Base-by-base conservation (phyloP, 2,329 filamentous ascomycete genomes). In the Colletotrichum lupini region DNA sequence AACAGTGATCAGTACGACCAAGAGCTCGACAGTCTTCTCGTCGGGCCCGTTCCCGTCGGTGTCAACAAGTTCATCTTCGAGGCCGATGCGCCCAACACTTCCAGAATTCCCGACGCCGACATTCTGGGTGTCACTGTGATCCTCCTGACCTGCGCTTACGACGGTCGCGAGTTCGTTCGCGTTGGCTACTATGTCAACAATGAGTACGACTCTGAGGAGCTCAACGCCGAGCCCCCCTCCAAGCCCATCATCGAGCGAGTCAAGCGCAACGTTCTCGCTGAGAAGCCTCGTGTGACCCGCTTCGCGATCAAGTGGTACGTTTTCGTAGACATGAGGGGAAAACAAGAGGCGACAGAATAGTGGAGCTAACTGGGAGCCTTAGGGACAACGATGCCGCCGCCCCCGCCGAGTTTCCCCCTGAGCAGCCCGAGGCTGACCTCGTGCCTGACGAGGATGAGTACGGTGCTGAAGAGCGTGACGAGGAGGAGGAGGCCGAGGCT, bases 151-250 rank as follows among this genome's bases (percentile, higher is more conserved):
- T 98, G 97, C 85, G 94, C 95, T 83, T 99, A 99, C 85, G 97
- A 99, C 80, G 93, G 94, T 67, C 92, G 97, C 80, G 97, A 99
- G 83, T 99, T 99, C 79, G 95, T 99, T 52, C 95, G 97, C 77
- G 96, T 99, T 55, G 97, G 97, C 75, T 99, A 99, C 90, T 99
- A 99, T 78, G 97, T 99, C 80, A 99, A 98, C 89, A 99, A 99
- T 80, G 97, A 99, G 84, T 99, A 99, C 83, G 95, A 97, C 78
- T 93, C 94, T 30, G 95, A 97, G 79, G 94, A 97, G 82, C 89
- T 99, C 75, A 93, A 91, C 78, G 92, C 93, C 60, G 95, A 98
- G 78, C 97, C 97, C 11, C 97, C 97, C 7, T 89, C 95, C 71
- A 98, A 98, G 87, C 95, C 95, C 52, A 89, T 97, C 77, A 92